Percentiles rank a stretch among this genome's conserved stretches.
Conservation (phyloP, 1,284 basidiomycete species). For the Apiotrichum laibachii region DNA sequence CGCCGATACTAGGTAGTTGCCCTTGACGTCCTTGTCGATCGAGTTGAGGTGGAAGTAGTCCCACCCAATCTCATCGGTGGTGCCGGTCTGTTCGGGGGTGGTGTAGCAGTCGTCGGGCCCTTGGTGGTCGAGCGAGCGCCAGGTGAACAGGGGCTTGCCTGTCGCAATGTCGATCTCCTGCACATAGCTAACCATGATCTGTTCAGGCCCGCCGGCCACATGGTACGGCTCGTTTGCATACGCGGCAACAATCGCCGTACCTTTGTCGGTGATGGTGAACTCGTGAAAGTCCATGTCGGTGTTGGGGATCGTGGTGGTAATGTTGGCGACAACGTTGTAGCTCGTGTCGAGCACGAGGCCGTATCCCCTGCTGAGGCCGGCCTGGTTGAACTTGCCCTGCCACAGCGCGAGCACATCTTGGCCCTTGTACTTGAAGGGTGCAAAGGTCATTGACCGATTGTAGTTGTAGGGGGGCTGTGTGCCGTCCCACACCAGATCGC, state of each 20-base stretch:
- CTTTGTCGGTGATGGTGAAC: conserved; percentile 37
- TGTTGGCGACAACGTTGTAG: conserved; percentile 33
- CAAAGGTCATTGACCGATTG: conserved; percentile 34
- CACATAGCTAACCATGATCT: conserved; percentile 30
- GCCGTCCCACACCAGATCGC: conserved; percentile 38
- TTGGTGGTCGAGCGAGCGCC: conserved; percentile 39
- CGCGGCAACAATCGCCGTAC: conserved; percentile 38
- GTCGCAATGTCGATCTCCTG: conserved; percentile 45
- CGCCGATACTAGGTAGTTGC: conserved; percentile 43
- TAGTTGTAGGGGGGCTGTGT: conserved; percentile 7
- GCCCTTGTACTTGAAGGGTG: conserved; percentile 23
- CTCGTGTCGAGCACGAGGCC: conserved; percentile 30
- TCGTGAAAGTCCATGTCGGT: conserved; percentile 31
- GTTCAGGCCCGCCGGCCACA: conserved; percentile 19
- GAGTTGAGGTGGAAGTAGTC: conserved; percentile 44
- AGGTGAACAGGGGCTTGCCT: conserved; percentile 34
- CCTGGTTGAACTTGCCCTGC: conserved; percentile 29
- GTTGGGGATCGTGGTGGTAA: conserved; percentile 17
- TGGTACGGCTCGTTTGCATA: conserved; percentile 31
- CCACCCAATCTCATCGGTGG: conserved; percentile 18
- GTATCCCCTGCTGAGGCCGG: conserved; percentile 30
- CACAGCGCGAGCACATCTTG: conserved; percentile 32
- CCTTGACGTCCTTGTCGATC: conserved; percentile 36
- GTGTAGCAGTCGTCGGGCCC: conserved; percentile 28
- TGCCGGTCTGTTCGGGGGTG: conserved; percentile 24